Percentiles rank a stretch among this genome's conserved stretches.
phyloP scores from a whole-genome alignment of 129 eudicot genomes.

The Pulicaria dysenterica region DNA sequence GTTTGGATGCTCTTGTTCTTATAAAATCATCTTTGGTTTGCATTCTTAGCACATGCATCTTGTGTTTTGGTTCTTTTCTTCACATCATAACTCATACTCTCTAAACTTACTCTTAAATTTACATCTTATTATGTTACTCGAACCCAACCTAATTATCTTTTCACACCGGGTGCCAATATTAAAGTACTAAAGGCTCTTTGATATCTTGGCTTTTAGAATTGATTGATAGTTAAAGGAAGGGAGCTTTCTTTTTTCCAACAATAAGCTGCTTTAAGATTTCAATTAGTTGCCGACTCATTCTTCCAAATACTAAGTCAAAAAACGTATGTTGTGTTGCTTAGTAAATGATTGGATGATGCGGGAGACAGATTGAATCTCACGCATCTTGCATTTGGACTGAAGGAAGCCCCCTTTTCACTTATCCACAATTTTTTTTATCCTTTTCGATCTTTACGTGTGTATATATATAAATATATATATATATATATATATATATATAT shows the following conservation, averaged over 20 bases:
- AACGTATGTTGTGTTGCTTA: neutral
- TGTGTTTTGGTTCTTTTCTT: no score
- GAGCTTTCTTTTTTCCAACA: constrained; percentile 88
- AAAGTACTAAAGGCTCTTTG: no score
- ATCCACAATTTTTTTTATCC: neutral
- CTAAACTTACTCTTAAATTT: no score
- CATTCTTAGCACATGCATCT: no score
- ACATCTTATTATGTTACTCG: no score
- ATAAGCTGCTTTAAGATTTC: constrained; percentile 49
- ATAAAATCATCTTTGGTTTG: no score
- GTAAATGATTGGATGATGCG: constrained; percentile 69
- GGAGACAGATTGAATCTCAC: constrained; percentile 55
- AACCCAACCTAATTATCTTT: no score
- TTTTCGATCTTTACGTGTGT: no score
- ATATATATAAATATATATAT: neutral
- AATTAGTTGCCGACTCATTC: constrained; percentile 90
- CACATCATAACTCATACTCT: no score
- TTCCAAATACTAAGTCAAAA: constrained; percentile 56
- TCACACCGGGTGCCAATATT: no score
- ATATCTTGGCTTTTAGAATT: neutral
- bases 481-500: no score
- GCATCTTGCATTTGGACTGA: constrained; percentile 73
- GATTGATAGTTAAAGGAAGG: constrained; percentile 19
- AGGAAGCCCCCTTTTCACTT: constrained; percentile 71
- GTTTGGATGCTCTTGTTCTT: no score